phyloP scores from a whole-genome alignment of 2,329 filamentous ascomycete genomes.

The Colletotrichum tropicale region DNA sequence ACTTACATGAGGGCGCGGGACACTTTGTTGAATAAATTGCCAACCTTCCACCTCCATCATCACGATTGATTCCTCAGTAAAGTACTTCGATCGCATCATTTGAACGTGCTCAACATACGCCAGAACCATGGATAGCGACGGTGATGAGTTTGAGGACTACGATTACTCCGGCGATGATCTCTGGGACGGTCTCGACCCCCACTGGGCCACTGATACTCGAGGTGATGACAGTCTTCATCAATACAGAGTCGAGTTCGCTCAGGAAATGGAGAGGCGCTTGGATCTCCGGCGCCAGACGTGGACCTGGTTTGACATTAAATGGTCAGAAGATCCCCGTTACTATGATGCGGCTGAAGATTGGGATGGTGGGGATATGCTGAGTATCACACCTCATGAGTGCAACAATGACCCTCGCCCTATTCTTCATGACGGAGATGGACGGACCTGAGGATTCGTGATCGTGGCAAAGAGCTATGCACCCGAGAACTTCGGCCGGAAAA shows the following conservation, averaged over 20 bases:
- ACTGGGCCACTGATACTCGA: too few relatives aligned
- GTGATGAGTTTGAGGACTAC: too few relatives aligned
- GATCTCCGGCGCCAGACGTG: fast-evolving
- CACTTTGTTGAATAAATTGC: too few relatives aligned
- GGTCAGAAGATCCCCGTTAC: fast-evolving
- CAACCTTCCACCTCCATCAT: too few relatives aligned
- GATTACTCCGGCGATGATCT: too few relatives aligned
- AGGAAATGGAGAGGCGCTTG: fast-evolving
- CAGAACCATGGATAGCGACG: too few relatives aligned
- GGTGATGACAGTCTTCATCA: too few relatives aligned
- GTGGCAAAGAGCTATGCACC: not conserved
- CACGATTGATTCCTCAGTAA: too few relatives aligned
- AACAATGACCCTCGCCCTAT: not conserved
- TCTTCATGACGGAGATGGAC: not conserved
- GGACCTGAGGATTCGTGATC: fast-evolving
- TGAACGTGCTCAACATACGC: too few relatives aligned
- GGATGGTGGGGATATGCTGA: not conserved
- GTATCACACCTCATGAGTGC: not conserved
- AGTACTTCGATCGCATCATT: too few relatives aligned
- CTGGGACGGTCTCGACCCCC: too few relatives aligned
- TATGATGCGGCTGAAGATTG: fast-evolving
- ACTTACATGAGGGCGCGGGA: too few relatives aligned
- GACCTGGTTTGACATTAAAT: not conserved
- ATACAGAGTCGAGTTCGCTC: not conserved
- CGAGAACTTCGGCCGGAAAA: fast-evolving